Evolutionary conservation across 2,329 filamentous ascomycete genomes (phyloP), one percentile per base, ranked within the genome.

Genomic region (Stemphylium lycopersici): DNA sequence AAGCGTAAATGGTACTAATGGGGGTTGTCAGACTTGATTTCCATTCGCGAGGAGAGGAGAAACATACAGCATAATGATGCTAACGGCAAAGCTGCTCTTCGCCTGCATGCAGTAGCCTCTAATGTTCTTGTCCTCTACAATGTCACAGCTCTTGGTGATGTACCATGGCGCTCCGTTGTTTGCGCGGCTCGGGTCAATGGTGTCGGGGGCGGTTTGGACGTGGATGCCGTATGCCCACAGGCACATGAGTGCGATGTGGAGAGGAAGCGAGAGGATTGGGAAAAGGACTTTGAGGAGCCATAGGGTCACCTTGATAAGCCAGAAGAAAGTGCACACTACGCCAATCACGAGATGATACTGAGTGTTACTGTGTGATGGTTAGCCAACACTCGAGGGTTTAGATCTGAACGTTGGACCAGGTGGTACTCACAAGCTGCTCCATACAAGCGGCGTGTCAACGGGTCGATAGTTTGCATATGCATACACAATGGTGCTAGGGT

Each of bases 311-410:
- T 91, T 92, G 72, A 82, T 79, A 39, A 93, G 82, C 58, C 91
- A 83, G 71, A 91, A 81, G 79, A 93, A 93, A 72, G 90, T 87
- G 53, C 86, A 87, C 48, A 91, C 79, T 61, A 93, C 83, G 33
- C 89, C 88, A 63, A 92, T 88, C 69, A 88, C 87, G 63, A 92
- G 85, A 68, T 93, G 91, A 77, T 84, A 91, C 63, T 88, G 81
- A 42, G 90, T 91, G 58, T 91, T 79, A 51, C 90, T 93, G 68
- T 38, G 26, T 11, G 7, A 15, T 10, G 10, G 51, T 63, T 45
- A 67, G 50, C 10, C 42, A 11, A 26, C 8, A 29, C 26, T 29
- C 8, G 10, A 29, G 26, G 8, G 7, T 3, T 10, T 2, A 29
- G 20, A 29, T 29, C 3, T 29, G 26, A 11, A 29, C 10, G 18